Conservation (phyloP, 345 rosid genomes). For the Brassica juncea region DNA sequence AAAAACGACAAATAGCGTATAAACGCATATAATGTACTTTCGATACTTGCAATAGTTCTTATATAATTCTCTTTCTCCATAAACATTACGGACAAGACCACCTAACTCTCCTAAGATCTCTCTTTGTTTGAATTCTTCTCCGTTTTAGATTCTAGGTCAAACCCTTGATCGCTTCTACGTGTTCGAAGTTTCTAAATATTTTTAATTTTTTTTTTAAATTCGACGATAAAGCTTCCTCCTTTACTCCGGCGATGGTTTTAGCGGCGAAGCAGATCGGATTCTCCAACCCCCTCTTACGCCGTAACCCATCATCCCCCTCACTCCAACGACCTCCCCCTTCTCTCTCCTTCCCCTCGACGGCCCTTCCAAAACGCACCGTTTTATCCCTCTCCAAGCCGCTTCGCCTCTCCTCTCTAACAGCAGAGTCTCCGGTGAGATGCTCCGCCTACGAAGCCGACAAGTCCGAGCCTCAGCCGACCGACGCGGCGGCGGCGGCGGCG, state of each 20-base stretch:
- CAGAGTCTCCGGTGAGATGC: conserved; percentile 51
- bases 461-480: conserved; percentile 59
- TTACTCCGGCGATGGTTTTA: conserved; percentile 29
- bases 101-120: conserved; percentile 6
- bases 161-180: conserved; percentile 13
- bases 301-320: conserved; percentile 28
- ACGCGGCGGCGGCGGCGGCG: conserved; percentile 43
- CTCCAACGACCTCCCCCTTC: conserved; percentile 45
- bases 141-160: conserved; percentile 26
- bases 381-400: conserved; percentile 63
- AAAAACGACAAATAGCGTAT: background rate
- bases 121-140: conserved; percentile 19
- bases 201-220: background rate
- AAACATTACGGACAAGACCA: conserved; percentile 12
- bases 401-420: conserved; percentile 48
- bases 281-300: conserved; percentile 42
- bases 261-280: conserved; percentile 48
- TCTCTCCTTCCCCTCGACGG: conserved; percentile 40
- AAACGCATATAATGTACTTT: background rate
- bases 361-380: conserved; percentile 30
- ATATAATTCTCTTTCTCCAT: background rate
- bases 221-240: conserved; percentile 8
- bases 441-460: conserved; percentile 84
- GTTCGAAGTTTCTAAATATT: background rate
- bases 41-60: background rate